Conservation (phyloP, 163 green algal genomes). For the Prototheca wickerhamii region DNA sequence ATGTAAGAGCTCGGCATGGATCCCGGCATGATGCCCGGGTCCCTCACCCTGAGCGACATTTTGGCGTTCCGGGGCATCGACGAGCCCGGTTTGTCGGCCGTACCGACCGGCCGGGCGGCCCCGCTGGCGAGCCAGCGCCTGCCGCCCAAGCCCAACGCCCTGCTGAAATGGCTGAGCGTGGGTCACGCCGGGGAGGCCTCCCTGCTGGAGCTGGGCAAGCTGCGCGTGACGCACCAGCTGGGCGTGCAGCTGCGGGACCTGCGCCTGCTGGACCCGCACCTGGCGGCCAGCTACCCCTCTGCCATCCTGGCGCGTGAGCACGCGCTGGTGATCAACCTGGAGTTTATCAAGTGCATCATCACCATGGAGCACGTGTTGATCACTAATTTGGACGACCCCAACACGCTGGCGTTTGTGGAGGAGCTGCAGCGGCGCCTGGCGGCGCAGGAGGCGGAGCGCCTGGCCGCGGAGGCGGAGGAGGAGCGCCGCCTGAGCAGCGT, state of each 20-base stretch:
- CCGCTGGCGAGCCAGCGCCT: too few relatives aligned
- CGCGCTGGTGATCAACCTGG: conserved; percentile 78
- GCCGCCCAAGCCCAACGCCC: background rate
- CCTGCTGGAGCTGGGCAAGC: conserved; percentile 51
- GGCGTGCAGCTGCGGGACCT: conserved; percentile 61
- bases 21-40: background rate
- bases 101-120: too few relatives aligned
- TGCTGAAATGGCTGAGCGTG: background rate
- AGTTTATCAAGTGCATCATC: conserved; percentile 86
- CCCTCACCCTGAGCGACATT: background rate
- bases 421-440: conserved; percentile 57
- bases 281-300: conserved; percentile 67
- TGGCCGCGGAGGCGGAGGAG: background rate
- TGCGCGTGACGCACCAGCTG: conserved; percentile 54
- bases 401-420: conserved; percentile 49
- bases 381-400: conserved; percentile 62
- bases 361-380: conserved; percentile 60
- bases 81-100: background rate
- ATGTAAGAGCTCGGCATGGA: background rate
- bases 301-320: conserved; percentile 80
- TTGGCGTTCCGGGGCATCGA: background rate
- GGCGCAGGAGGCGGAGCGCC: background rate
- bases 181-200: conserved; percentile 20
- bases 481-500: too few relatives aligned
- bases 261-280: conserved; percentile 65